Conservation (phyloP, 768 basidiomycete species). For the Tylopilus rubrobrunneus region DNA sequence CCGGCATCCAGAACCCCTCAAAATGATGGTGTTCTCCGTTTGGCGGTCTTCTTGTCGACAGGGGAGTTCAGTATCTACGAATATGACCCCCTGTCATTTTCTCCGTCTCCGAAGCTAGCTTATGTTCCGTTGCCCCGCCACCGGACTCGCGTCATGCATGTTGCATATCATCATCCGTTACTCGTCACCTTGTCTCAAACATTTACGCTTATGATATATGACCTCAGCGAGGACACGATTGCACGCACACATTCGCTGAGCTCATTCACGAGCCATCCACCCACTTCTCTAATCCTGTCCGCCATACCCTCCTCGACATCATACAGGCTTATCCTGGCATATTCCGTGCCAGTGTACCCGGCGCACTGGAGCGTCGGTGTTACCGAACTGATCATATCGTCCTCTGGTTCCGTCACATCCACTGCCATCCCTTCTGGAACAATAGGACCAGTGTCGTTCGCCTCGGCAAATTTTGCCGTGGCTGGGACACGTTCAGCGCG, state of each 20-base stretch:
- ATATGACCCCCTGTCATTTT: conserved; percentile 43
- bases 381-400: conserved; percentile 69
- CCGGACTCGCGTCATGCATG: conserved; percentile 53
- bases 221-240: conserved; percentile 51
- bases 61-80: conserved; percentile 64
- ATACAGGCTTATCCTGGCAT: conserved; percentile 74
- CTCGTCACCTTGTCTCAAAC: conserved; percentile 65
- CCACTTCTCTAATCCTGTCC: conserved; percentile 77
- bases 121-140: conserved; percentile 44
- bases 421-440: background rate
- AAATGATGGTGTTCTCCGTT: conserved; percentile 34
- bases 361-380: conserved; percentile 76
- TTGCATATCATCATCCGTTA: conserved; percentile 75
- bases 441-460: conserved; percentile 8
- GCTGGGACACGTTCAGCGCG: conserved; percentile 58
- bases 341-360: conserved; percentile 76
- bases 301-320: conserved; percentile 45
- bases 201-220: conserved; percentile 71
- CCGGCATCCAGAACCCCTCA: conserved; percentile 35
- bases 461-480: conserved; percentile 42
- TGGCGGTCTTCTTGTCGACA: conserved; percentile 61
- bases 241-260: conserved; percentile 62
- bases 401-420: conserved; percentile 15
- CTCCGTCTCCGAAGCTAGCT: conserved; percentile 39
- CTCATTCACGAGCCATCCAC: conserved; percentile 77